Percentiles rank a stretch among this genome's conserved stretches.
Evolutionary conservation across 192 early-diverging fungal genomes (phyloP).

Genomic region (Gonapodya sp.): DNA sequence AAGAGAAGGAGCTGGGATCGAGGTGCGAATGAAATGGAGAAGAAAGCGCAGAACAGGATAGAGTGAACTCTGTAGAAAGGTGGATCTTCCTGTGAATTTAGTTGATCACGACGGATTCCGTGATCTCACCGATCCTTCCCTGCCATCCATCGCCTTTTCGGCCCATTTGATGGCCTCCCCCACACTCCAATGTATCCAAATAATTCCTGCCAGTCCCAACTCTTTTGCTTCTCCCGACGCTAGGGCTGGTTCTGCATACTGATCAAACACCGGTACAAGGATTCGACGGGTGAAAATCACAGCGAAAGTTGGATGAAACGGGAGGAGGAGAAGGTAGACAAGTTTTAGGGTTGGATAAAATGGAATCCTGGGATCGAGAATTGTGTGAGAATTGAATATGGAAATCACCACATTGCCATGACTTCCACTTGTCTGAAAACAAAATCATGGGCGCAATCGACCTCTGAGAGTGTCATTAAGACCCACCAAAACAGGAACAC

Average conservation of each 20-base stretch:
- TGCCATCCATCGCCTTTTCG: not conserved
- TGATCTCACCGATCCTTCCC: not conserved
- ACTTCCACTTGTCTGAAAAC: too few relatives aligned
- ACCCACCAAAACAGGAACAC: not conserved
- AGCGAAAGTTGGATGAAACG: not conserved
- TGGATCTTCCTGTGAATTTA: too few relatives aligned
- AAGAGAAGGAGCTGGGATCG: too few relatives aligned
- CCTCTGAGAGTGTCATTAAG: too few relatives aligned
- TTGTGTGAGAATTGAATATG: too few relatives aligned
- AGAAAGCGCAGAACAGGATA: not conserved
- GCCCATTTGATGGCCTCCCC: not conserved
- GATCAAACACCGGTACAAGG: not conserved
- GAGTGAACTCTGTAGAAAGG: not conserved
- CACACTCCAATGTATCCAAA: not conserved
- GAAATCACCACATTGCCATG: too few relatives aligned
- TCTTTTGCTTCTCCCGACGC: not conserved
- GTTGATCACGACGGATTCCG: too few relatives aligned
- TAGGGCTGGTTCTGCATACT: not conserved
- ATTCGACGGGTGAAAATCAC: not conserved
- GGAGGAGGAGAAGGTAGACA: not conserved
- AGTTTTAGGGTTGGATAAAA: not conserved
- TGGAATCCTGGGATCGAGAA: not conserved
- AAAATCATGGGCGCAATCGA: too few relatives aligned
- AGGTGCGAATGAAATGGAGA: not conserved
- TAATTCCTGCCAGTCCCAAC: not conserved